Evolutionary conservation across 2,329 filamentous ascomycete species (phyloP), one percentile per base, ranked within the genome.

Genomic region (Botrytis fragariae): DNA sequence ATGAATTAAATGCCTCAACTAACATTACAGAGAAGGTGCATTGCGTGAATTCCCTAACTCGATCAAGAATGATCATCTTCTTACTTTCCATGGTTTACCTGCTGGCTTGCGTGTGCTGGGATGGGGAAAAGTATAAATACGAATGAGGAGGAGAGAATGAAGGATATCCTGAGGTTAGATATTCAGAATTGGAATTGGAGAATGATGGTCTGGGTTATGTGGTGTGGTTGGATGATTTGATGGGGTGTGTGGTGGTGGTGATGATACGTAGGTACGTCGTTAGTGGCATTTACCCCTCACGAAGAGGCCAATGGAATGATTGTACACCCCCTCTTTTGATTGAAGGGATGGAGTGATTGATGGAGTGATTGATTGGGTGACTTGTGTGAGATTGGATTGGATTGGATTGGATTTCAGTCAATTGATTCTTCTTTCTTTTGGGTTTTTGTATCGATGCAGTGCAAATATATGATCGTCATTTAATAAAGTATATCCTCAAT

Each of bases 281-380:
- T 54, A 65, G 35, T 62, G 59, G 8, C 18, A 25, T 22, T 69
- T 69, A 57, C 48, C 67, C 67, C 67, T 69, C 67, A 69, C 63
- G 45, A 25, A 51, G 44, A 51, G 2, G 14, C 63, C 63, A 67
- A 67, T 67, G 9, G 44, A 20, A 39, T 39, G 22, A 29, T 67
- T n/a, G 44, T 54, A n/a, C 25, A n/a, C 37, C 63, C 63, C 63
- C 44, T 51, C 44, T 67, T 67, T 54, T 54, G 45, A 35, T 29
- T 25, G n/a, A 8, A 14, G 22, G 25, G 42, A 37, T 39, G 1
- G 7, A 37, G 25, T 61, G 59, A 35, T n/a, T 51, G 22, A 51
- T 25, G n/a, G n/a, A n/a, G n/a, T n/a, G n/a, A n/a, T n/a, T n/a
- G n/a, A n/a, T n/a, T n/a, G n/a, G n/a, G n/a, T n/a, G n/a, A n/a